Base-by-base conservation (phyloP, 2,329 filamentous ascomycete species). In the Chrysoporthe puriensis region DNA sequence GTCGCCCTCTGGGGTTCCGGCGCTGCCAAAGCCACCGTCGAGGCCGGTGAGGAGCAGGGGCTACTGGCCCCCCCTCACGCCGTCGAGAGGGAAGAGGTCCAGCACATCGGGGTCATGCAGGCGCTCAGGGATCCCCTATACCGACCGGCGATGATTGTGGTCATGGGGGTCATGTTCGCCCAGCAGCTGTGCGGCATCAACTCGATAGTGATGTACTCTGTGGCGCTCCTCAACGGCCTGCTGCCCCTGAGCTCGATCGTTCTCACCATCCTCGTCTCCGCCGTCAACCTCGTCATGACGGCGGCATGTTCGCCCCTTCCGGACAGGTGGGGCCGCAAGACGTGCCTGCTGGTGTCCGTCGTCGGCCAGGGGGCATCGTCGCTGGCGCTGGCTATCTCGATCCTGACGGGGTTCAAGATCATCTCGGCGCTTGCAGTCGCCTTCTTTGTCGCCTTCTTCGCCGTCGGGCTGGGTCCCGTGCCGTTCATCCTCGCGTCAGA, bases 201-300 rank as follows among this genome's bases (percentile, higher is more conserved):
- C 85, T 95, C 91, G 68, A 95, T 98, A 75, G 91, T 98, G 79
- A 97, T 99, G 94, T 99, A 99, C 79, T 97, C 94, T 2, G 96
- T 98, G 6, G 94, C 92, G 0, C 88, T 99, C 1, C 86, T 99
- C 16, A 88, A 91, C 43, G 89, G 89, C 70, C 86, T 98, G 1
- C 86, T 99, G 0, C 91, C 93, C 3, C 88, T 93, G 59, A 93
- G 90, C 70, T 95, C 94, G 0, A 91, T 91, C 0, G 81, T 96
- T 1, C 85, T 99, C 63, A 97, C 95, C 65, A 95, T 98, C 69
- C 81, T 92, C 65, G 94, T 98, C 68, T 97, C 94, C 0, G 85
- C 89, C 14, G 87, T 97, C 76, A 98, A 98, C 79, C 88, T 99
- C 46, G 74, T 93, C 73, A 92, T 92, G 62, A 98, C 96, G 0